Conservation (phyloP, 768 basidiomycete genomes). For the Tylopilus sp. region DNA sequence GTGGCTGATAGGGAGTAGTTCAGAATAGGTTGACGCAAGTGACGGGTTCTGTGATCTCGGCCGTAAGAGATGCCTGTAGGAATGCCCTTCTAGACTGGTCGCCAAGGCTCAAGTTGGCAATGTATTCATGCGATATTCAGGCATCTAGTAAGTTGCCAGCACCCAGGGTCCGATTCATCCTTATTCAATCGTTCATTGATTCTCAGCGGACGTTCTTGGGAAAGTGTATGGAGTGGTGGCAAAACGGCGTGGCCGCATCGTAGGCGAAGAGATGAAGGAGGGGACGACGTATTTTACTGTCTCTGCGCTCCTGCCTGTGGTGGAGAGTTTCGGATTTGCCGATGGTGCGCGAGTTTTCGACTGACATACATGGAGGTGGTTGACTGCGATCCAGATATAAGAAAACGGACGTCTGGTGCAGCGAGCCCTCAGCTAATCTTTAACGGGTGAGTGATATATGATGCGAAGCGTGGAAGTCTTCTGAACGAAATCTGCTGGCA, state of each 20-base stretch:
- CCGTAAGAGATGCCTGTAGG: slow-evolving; percentile 85
- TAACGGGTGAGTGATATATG: slow-evolving; percentile 62
- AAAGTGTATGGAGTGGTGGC: slow-evolving; percentile 97
- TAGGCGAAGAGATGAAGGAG: slow-evolving; percentile 98
- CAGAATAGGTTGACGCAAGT: slow-evolving; percentile 81
- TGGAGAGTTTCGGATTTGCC: slow-evolving; percentile 97
- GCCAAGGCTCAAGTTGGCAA: slow-evolving; percentile 92
- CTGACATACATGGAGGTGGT: not conserved
- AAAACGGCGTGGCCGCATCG: slow-evolving; percentile 83
- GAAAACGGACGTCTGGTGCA: slow-evolving; percentile 93
- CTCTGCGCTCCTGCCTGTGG: slow-evolving; percentile 86
- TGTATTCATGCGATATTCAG: slow-evolving; percentile 99
- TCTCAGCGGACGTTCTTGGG: slow-evolving; percentile 88
- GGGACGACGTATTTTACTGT: slow-evolving; percentile 94
- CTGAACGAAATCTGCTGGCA: slow-evolving; percentile 33
- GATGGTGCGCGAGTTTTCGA: slow-evolving; percentile 56
- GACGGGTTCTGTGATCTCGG: slow-evolving; percentile 86
- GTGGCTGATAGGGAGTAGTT: slow-evolving; percentile 41
- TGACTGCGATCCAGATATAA: slow-evolving; percentile 64
- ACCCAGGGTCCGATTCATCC: slow-evolving; percentile 6
- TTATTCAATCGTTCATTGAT: not conserved
- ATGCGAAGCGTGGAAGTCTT: not conserved
- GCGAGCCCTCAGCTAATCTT: slow-evolving; percentile 98
- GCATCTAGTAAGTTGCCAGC: slow-evolving; percentile 72
- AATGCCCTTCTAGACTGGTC: slow-evolving; percentile 96